Evolutionary conservation across 352 stramenopile genomes (phyloP).

Genomic region (Phytophthora colocasiae): DNA sequence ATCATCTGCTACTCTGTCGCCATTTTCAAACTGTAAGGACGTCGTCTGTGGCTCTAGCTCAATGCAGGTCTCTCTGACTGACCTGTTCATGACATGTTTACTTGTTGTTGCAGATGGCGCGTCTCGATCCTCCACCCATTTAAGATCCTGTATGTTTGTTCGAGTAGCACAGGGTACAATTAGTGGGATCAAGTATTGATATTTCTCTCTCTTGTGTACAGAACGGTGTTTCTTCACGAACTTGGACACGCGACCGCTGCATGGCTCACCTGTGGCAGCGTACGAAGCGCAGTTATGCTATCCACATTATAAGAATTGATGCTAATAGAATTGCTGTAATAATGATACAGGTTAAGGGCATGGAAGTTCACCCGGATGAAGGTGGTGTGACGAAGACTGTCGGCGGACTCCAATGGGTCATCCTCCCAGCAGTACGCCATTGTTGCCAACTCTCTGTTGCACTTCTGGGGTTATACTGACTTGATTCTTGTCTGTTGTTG

Average conservation of each 20-base stretch:
- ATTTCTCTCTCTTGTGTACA: conserved; percentile 20
- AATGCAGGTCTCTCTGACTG: neutral
- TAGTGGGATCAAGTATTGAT: neutral
- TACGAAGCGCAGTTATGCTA: conserved; percentile 21
- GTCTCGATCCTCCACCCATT: conserved; percentile 88
- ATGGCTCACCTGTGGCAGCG: conserved; percentile 87
- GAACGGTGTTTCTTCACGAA: conserved; percentile 90
- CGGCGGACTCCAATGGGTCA: conserved; percentile 73
- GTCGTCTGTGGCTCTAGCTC: neutral
- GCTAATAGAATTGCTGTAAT: conserved; percentile 1
- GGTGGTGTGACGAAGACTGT: conserved; percentile 87
- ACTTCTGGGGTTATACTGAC: neutral
- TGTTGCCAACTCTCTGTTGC: neutral
- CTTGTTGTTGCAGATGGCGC: conserved; percentile 68
- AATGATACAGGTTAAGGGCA: conserved; percentile 73
- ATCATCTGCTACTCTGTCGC: conserved; percentile 85
- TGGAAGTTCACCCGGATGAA: conserved; percentile 91
- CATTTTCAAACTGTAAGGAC: conserved; percentile 87
- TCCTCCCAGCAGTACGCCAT: conserved; percentile 69
- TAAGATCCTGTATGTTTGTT: conserved; percentile 82
- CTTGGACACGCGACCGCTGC: conserved; percentile 82
- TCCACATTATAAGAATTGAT: neutral
- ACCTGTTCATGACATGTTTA: conserved; percentile 1
- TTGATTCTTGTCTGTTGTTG: conserved; percentile 5
- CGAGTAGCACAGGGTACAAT: neutral